Base-by-base conservation (phyloP, 352 stramenopile species). In the Pythium graminicola region DNA sequence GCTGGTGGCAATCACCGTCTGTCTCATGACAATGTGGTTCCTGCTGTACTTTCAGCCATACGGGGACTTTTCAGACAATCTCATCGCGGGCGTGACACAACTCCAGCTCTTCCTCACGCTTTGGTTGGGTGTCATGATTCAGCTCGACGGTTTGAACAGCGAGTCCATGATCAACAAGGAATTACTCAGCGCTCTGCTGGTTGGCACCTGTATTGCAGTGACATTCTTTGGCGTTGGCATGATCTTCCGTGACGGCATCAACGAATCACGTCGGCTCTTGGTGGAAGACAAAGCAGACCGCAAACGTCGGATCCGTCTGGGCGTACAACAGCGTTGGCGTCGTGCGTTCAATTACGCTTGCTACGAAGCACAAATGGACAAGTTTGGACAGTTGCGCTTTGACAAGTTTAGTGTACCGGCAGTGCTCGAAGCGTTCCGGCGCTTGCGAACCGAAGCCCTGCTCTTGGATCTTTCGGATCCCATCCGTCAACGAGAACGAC, bases 41-140 rank as follows among this genome's bases (percentile, higher is more conserved):
- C 27, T 90, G 32, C 64, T 90, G 1, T 90, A 70, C 60, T 90
- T 82, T 51, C 79, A 87, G 55, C 79, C 79, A 8, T 90, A 90
- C 55, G 76, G 65, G 1, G 75, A 81, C 26, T 70, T 81, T 48
- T 81, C 73, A 1, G 72, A 88, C 56, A 90, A 85, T 40, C 50
- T 90, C 49, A 77, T 88, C 26, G 76, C 71, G 32, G 86, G 76
- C 48, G 70, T 88, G 50, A 80, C 76, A 43, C 79, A 90, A 57
- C 55, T 90, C 20, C 79, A 90, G 60, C 70, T 88, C 35, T 88
- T 84, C 64, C 67, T 90, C 32, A 90, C 76, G 53, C 56, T 90
- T n/a, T 90, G 79, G 79, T 75, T 90, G 32, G 76, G 79, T 20
- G 62, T 86, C 42, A 81, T 90, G 69, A 85, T 83, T 41, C 66